A percentile compares a stretch with the other conserved stretches of the same genome.
Conservation (phyloP, 352 stramenopile species). For the Phytophthora cryptogea region DNA sequence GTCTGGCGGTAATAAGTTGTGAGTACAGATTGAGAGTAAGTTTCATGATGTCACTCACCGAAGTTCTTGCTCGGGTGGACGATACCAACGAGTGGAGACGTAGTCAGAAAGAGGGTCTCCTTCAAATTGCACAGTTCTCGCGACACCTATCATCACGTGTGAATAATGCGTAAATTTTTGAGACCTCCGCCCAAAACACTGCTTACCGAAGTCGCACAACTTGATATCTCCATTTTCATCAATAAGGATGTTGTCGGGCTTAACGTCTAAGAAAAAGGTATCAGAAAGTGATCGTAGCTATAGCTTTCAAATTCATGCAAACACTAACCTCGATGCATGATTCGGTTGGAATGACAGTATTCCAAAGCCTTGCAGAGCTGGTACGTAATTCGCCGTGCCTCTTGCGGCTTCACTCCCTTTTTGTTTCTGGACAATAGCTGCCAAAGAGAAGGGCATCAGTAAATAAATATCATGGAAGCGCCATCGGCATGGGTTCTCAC, state of each 20-base stretch:
- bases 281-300: not conserved
- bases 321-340: slow-evolving; percentile 79
- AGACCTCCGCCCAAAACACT: not conserved
- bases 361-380: slow-evolving; percentile 79
- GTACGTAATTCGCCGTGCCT: slow-evolving; percentile 57
- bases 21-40: not conserved
- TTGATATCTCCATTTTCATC: slow-evolving; percentile 74
- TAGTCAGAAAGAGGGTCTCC: slow-evolving; percentile 81
- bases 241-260: slow-evolving; percentile 84
- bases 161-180: not conserved
- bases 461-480: not conserved
- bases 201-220: slow-evolving; percentile 76
- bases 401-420: slow-evolving; percentile 56
- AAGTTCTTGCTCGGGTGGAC: slow-evolving; percentile 82
- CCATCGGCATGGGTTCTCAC: slow-evolving; percentile 30
- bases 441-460: not conserved
- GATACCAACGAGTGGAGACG: slow-evolving; percentile 83
- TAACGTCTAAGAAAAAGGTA: slow-evolving; percentile 57
- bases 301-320: not conserved
- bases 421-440: slow-evolving; percentile 66
- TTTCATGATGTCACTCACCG: slow-evolving; percentile 38
- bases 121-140: slow-evolving; percentile 77
- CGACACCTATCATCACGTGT: slow-evolving; percentile 43
- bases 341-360: slow-evolving; percentile 77
- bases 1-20: no score